Conservation (phyloP, 768 basidiomycete genomes). For the Boletus insuetus region DNA sequence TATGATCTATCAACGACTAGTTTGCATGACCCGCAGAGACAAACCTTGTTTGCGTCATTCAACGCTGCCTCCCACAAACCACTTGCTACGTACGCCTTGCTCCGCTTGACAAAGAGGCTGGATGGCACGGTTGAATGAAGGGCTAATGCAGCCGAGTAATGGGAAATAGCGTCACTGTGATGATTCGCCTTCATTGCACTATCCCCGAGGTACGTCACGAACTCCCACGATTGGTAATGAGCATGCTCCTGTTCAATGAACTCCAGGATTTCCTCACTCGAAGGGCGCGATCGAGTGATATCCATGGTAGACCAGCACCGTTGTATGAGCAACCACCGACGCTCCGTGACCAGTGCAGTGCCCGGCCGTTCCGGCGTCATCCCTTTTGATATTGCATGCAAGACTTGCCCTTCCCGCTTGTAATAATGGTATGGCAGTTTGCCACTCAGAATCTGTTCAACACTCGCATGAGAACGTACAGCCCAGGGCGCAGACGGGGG, state of each 20-base stretch:
- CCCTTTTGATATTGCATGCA: slow-evolving; percentile 9
- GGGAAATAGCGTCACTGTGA: too few relatives aligned
- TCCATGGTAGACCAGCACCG: slow-evolving; percentile 16
- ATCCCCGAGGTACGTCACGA: too few relatives aligned
- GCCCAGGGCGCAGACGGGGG: neutral
- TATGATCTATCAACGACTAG: neutral
- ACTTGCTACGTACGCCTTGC: neutral
- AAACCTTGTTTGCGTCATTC: neutral
- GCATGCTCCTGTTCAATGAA: neutral
- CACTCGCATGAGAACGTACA: neutral
- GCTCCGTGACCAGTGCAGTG: neutral
- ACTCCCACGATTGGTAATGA: too few relatives aligned
- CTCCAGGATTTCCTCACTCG: slow-evolving; percentile 24
- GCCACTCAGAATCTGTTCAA: neutral
- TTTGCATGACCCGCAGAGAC: too few relatives aligned
- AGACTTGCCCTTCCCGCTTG: slow-evolving; percentile 6
- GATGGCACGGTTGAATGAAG: too few relatives aligned
- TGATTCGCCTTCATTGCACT: too few relatives aligned
- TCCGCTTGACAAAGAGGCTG: too few relatives aligned
- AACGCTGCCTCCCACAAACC: neutral
- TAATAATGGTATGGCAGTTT: neutral
- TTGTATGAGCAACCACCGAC: slow-evolving; percentile 12
- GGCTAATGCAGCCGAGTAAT: too few relatives aligned
- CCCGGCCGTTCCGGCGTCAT: neutral
- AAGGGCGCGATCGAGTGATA: slow-evolving; percentile 22